phyloP scores from a whole-genome alignment of 495 filamentous ascomycete species.

The Daldinia bambusicola region DNA sequence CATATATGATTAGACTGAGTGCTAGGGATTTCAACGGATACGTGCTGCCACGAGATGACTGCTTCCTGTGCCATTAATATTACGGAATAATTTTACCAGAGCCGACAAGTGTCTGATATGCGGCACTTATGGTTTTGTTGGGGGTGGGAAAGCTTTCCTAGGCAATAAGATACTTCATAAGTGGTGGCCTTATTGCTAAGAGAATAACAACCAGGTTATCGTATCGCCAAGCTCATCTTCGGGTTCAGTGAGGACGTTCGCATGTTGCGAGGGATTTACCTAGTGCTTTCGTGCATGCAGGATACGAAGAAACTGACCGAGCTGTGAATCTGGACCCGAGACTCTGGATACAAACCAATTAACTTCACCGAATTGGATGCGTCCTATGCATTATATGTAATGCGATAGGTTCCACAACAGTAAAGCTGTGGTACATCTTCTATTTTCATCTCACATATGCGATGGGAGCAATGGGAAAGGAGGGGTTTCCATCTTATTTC shows the following conservation, averaged over 20 bases:
- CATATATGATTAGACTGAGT: constrained; percentile 15
- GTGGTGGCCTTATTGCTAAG: background rate
- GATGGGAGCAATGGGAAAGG: background rate
- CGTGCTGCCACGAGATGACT: constrained; percentile 27
- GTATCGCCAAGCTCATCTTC: background rate
- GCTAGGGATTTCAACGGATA: constrained; percentile 33
- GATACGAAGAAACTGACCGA: constrained; percentile 37
- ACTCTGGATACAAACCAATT: constrained; percentile 33
- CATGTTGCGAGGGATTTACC: background rate
- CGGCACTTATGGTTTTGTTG: background rate
- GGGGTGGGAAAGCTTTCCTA: background rate
- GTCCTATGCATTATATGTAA: constrained; percentile 23
- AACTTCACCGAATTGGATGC: constrained; percentile 12
- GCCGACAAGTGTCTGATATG: constrained; percentile 11
- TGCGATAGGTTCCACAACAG: constrained; percentile 23
- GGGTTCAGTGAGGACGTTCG: background rate
- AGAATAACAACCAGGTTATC: background rate
- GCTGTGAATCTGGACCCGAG: constrained; percentile 28
- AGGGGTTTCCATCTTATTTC: constrained; percentile 8
- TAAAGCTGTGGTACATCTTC: constrained; percentile 9
- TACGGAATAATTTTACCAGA: constrained; percentile 28
- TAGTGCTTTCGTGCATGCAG: constrained; percentile 17
- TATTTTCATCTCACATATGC: constrained; percentile 27
- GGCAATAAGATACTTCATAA: background rate
- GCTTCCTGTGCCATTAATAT: constrained; percentile 3